Base-by-base conservation (phyloP, 176 grass and related monocot genomes). In the Raddia distichophylla region DNA sequence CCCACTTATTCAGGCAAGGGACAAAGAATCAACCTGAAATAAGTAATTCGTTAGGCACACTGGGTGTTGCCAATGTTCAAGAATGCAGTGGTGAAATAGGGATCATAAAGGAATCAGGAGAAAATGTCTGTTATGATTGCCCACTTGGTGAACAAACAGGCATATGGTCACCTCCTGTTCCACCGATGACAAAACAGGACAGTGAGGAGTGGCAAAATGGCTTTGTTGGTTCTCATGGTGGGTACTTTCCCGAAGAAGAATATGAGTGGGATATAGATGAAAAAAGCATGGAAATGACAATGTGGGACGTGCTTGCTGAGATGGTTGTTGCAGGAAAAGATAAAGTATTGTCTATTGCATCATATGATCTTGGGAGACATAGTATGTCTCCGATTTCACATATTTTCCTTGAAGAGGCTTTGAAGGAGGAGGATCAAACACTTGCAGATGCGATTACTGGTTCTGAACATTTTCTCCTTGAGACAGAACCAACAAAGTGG, bases 221-320 rank as follows among this genome's bases (percentile, higher is more conserved):
- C 8, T 95, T 98, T 75, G 69, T 98, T 75, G 69, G 90, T 45
- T 84, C 80, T 10, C 85, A 86, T 18, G 83, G 79, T 20, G 86
- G 67, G 9, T 90, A 87, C 82, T 93, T 95, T 43, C 40, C 64
- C 6, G 92, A 95, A 7, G 90, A 92, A 76, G 94, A 90, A 81
- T 76, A 89, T 80, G 85, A 69, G 11, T 94, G 94, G 92, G 94
- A 94, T 33, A 82, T 86, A 14, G 70, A 91, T 66, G 83, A 82
- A 74, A 86, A 87, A 66, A 69, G 84, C 32, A 86, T 54, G 80
- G 92, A 90, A 65, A 90, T 95, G 86, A 91, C 96, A 67, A 95
- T 98, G 93, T 93, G 93, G 96, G 88, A 98, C 79, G 86, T 98
- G 67, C 67, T 93, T 58, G 61, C 96, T 49, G 93, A 93, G 53